These are phyloP conservation scores for Colletotrichum caudatum DNA, from an alignment of 2,329 filamentous ascomycete species.

Conservation along the genomic window DNA sequence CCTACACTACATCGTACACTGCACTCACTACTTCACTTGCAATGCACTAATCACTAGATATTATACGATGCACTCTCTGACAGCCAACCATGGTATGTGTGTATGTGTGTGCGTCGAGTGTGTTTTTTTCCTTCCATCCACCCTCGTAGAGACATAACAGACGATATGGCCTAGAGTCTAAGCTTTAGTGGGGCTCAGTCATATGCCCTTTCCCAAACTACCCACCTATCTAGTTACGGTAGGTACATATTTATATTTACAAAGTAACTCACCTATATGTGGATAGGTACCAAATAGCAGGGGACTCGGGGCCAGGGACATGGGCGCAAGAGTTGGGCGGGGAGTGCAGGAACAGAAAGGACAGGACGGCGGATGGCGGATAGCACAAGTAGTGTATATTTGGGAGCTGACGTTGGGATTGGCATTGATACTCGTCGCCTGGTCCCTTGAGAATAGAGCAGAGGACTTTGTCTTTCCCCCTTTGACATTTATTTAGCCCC, in stretches of 20 bases:
- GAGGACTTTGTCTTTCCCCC: neutral
- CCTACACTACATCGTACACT: too few species aligned
- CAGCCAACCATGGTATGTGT: neutral
- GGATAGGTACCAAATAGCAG: neutral
- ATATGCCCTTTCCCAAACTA: neutral
- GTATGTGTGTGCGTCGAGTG: neutral
- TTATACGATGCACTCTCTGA: neutral
- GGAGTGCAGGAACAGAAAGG: neutral
- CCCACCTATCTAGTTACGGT: too few species aligned
- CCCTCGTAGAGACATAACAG: slow-evolving; percentile 31
- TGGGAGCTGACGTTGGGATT: neutral
- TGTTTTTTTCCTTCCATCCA: slow-evolving; percentile 5
- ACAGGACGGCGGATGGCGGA: neutral
- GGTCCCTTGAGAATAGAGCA: neutral
- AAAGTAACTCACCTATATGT: too few species aligned
- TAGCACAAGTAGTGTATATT: too few species aligned
- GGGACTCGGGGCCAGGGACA: neutral
- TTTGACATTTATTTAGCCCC: neutral
- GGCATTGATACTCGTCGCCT: neutral
- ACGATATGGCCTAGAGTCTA: slow-evolving; percentile 17
- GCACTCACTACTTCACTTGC: too few species aligned
- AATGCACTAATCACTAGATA: neutral
- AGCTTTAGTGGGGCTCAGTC: slow-evolving; percentile 33
- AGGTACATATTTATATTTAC: too few species aligned
- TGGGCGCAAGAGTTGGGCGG: neutral